phyloP scores from a whole-genome alignment of 352 stramenopile species.

The Phytophthora pisi region DNA sequence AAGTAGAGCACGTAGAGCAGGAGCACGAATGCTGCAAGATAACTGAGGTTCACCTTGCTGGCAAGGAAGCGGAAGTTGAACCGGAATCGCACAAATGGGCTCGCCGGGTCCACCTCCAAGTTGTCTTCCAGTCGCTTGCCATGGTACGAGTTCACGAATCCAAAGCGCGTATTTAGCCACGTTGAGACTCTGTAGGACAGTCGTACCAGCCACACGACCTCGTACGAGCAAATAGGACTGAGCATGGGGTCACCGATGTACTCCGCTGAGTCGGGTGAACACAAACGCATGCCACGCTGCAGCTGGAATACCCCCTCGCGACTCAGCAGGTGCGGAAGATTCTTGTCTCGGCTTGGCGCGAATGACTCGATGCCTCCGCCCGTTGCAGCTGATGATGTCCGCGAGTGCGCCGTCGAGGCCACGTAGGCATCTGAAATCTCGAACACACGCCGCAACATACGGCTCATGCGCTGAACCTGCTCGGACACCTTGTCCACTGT shows the following conservation, averaged over 20 bases:
- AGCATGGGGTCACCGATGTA: constrained; percentile 89
- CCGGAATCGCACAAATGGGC: constrained; percentile 56
- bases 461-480: constrained; percentile 72
- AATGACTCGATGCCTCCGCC: constrained; percentile 52
- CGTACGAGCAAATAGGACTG: constrained; percentile 82
- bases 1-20: constrained; percentile 76
- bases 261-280: constrained; percentile 61
- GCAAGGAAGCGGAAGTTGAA: constrained; percentile 90
- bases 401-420: constrained; percentile 70
- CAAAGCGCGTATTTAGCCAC: constrained; percentile 76
- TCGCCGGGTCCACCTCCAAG: constrained; percentile 58
- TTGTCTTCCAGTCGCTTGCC: constrained; percentile 81
- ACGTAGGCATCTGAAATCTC: constrained; percentile 90
- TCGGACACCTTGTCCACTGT: constrained; percentile 44
- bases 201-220: constrained; percentile 78
- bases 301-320: constrained; percentile 68
- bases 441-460: constrained; percentile 75
- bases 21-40: constrained; percentile 57
- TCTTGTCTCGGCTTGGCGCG: constrained; percentile 62
- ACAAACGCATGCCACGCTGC: constrained; percentile 70
- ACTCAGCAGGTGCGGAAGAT: constrained; percentile 68
- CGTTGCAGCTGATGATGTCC: constrained; percentile 38
- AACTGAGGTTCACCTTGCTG: constrained; percentile 85
- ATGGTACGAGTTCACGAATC: constrained; percentile 71
- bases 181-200: constrained; percentile 80